These are phyloP conservation scores for Patellifolia procumbens DNA, from an alignment of 179 eudicot genomes.

Conservation along the genomic window DNA sequence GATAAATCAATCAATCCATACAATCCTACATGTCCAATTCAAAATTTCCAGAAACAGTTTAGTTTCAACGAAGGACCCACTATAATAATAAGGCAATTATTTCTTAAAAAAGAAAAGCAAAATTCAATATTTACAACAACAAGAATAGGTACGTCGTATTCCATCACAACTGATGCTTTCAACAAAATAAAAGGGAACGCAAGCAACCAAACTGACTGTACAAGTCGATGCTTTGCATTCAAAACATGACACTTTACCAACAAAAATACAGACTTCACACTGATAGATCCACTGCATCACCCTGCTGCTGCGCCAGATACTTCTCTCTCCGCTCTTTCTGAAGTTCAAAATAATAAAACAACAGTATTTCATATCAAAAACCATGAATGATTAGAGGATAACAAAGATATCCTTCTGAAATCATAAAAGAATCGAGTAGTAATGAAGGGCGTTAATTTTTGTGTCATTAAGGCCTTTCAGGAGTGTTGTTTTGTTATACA, in stretches of 20 bases:
- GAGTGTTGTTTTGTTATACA: no score
- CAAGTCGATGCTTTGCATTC: conserved; percentile 21
- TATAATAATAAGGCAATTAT: conserved; percentile 19
- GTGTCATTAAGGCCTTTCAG: no score
- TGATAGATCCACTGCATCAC: conserved; percentile 62
- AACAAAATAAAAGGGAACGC: conserved; percentile 17
- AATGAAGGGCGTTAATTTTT: no score
- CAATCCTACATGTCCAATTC: no score
- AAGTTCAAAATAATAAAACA: conserved; percentile 2
- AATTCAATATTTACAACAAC: conserved; percentile 26
- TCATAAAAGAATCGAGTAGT: no score
- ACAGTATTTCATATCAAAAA: neutral
- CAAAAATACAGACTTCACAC: conserved; percentile 33
- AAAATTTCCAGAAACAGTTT: conserved; percentile 3
- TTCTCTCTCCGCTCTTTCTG: conserved; percentile 92
- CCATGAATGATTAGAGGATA: neutral
- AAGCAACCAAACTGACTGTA: conserved; percentile 28
- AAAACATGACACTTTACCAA: conserved; percentile 17
- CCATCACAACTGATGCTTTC: conserved; percentile 6
- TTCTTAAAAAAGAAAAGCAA: neutral
- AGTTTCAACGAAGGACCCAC: neutral
- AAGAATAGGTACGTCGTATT: conserved; percentile 10
- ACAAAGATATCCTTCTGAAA: neutral
- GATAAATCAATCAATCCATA: no score
- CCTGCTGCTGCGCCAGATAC: conserved; percentile 85